Percentiles rank a stretch among this genome's conserved stretches.
Evolutionary conservation across 257 asterid species (phyloP).

Genomic region (Solanum pinnatisectum): DNA sequence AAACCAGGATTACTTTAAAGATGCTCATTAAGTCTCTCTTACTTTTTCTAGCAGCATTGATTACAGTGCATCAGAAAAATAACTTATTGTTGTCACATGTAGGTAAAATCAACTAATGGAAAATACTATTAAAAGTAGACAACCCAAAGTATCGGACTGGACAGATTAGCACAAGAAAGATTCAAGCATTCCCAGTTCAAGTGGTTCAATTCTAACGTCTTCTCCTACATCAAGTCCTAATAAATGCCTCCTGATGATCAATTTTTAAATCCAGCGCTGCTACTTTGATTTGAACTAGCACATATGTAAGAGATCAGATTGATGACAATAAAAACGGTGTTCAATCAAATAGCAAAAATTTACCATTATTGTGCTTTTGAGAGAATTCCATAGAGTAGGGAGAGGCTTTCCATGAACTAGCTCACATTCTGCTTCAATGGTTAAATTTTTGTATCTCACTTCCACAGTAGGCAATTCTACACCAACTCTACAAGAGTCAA

Average conservation of each 20-base stretch:
- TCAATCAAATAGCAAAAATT: not conserved
- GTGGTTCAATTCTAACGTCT: not conserved
- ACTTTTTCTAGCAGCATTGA: not conserved
- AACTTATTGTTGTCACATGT: not conserved
- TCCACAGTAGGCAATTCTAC: conserved; percentile 50
- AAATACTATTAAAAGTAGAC: not conserved
- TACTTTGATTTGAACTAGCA: not conserved
- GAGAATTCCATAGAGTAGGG: conserved; percentile 66
- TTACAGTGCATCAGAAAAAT: not conserved
- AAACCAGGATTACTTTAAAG: not conserved
- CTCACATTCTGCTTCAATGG: conserved; percentile 53
- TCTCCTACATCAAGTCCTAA: not conserved
- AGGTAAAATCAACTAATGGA: not conserved
- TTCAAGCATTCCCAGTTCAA: not conserved
- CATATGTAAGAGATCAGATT: not conserved
- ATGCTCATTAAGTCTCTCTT: not conserved
- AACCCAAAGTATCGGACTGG: not conserved
- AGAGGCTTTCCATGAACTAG: conserved; percentile 67
- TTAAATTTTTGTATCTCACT: conserved; percentile 39
- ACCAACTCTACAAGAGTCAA: conserved; percentile 40
- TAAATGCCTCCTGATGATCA: not conserved
- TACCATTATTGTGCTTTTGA: conserved; percentile 43
- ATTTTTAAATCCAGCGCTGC: not conserved
- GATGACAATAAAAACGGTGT: not conserved
- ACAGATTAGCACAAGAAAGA: not conserved